Evolutionary conservation across 495 filamentous ascomycete genomes (phyloP).

Genomic region (Penicillium paxilli): DNA sequence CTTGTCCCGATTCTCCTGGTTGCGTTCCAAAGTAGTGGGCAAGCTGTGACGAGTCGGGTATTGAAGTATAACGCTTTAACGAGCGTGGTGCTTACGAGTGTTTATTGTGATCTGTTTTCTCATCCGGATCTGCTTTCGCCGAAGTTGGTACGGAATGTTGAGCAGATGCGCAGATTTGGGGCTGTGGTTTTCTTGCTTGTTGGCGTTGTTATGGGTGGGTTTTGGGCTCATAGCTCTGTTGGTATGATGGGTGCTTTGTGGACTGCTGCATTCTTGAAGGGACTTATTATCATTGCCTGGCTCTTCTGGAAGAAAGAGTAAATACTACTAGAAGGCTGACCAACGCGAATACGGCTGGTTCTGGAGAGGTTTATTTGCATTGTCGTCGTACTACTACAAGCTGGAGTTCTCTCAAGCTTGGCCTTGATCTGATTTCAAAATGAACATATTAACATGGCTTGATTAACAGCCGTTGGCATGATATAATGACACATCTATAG

Average conservation of each 20-base stretch:
- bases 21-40: conserved; percentile 69
- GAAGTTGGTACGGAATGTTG: conserved; percentile 42
- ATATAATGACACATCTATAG: too few relatives aligned
- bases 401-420: too few relatives aligned
- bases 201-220: conserved; percentile 61
- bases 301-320: conserved; percentile 43
- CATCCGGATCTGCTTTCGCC: conserved; percentile 53
- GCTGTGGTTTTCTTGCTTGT: conserved; percentile 61
- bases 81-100: conserved; percentile 69
- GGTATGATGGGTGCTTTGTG: conserved; percentile 65
- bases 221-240: conserved; percentile 53
- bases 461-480: too few relatives aligned
- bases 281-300: conserved; percentile 53
- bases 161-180: conserved; percentile 57
- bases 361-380: neutral
- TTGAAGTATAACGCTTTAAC: conserved; percentile 62
- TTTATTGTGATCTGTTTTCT: conserved; percentile 71
- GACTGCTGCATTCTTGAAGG: conserved; percentile 58
- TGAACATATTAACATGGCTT: too few relatives aligned
- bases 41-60: conserved; percentile 67
- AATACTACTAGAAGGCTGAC: neutral
- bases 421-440: too few relatives aligned
- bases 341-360: too few relatives aligned
- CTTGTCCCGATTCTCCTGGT: conserved; percentile 62
- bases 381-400: too few relatives aligned